Evolutionary conservation across 2,329 filamentous ascomycete species (phyloP), one percentile per base, ranked within the genome.

Genomic region (Bretziella fagacearum): DNA sequence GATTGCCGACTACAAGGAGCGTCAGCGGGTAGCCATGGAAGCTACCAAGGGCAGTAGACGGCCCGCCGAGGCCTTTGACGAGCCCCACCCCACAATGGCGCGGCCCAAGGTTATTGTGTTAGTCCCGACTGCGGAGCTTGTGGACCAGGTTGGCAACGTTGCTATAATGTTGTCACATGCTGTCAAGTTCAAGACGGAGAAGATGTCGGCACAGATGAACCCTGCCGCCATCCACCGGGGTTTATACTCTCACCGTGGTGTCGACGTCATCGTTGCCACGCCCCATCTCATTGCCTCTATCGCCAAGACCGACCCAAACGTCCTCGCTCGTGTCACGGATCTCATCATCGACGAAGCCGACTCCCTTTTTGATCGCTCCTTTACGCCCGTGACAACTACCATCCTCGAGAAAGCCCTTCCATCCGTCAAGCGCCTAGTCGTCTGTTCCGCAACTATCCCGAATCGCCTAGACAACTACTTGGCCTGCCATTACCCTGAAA

Each of bases 391-490:
- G 20, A 96, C 91, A 0, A 81, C 76, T 8, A 73, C 75, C 47
- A 84, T 98, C 54, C 73, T 98, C 53, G 84, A 93, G 57, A 81
- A 82, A 50, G 75, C 81, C 1, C 72, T 77, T 5, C 85, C 89
- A 0, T 91, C 85, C 0, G 65, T 96, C 40, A 76, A 84, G 57
- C 84, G 94, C 59, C 70, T 98, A 20, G 71, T 98, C 40, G 75
- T 96, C 53, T 98, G 91, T 67, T 96, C 89, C 3, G 91, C 91
- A 44, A 98, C 91, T 4, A 96, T 98, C 52, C 91, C 93, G 2
- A 77, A 81, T 53, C 84, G 83, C 55, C 73, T 98, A 15, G 91
- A 98, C 65, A 79, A 74, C 54, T 85, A 82, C 60, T 72, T 98
- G n/a, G 74, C 76, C 45, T 74, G 77, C 52, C 79, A 79, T 53